phyloP scores from a whole-genome alignment of 2,329 filamentous ascomycete species.

The Dothiorella sarmentorum region DNA sequence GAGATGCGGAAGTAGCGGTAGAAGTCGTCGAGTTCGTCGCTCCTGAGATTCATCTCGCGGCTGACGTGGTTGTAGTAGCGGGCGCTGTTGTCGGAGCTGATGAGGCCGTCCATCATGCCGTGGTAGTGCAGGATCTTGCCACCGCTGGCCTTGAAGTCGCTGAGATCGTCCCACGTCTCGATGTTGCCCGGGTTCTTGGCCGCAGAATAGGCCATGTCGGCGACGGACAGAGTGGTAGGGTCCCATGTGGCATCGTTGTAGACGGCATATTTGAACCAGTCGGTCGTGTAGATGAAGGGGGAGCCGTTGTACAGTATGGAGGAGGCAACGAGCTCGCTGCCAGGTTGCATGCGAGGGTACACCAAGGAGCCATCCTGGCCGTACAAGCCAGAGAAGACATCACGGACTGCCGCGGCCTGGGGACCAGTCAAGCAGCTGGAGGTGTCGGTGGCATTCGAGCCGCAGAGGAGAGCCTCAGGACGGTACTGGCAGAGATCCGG shows the following conservation, averaged over 20 bases:
- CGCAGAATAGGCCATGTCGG: constrained; percentile 44
- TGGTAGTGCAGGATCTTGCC: constrained; percentile 49
- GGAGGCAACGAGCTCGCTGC: constrained; percentile 37
- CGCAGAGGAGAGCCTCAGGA: constrained; percentile 40
- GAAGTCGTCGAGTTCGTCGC: constrained; percentile 40
- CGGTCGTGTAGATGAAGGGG: constrained; percentile 42
- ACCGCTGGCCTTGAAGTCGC: constrained; percentile 36
- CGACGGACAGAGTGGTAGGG: constrained; percentile 34
- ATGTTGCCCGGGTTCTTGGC: constrained; percentile 35
- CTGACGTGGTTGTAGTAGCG: constrained; percentile 50
- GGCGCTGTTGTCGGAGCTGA: constrained; percentile 44
- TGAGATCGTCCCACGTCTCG: constrained; percentile 42
- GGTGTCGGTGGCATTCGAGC: constrained; percentile 31
- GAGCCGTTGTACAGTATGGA: constrained; percentile 31
- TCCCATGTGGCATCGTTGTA: constrained; percentile 46
- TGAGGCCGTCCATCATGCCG: constrained; percentile 44
- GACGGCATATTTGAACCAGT: constrained; percentile 51
- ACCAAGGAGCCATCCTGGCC: constrained; percentile 44
- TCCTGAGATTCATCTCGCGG: constrained; percentile 39
- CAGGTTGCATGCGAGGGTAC: constrained; percentile 52
- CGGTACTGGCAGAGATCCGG: constrained; percentile 44
- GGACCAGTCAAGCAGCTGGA: constrained; percentile 42
- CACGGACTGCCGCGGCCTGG: constrained; percentile 44
- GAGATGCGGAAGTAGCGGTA: constrained; percentile 52
- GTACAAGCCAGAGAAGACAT: constrained; percentile 43